phyloP scores from a whole-genome alignment of 2,329 filamentous ascomycete genomes.

The Coleophoma cylindrospora region DNA sequence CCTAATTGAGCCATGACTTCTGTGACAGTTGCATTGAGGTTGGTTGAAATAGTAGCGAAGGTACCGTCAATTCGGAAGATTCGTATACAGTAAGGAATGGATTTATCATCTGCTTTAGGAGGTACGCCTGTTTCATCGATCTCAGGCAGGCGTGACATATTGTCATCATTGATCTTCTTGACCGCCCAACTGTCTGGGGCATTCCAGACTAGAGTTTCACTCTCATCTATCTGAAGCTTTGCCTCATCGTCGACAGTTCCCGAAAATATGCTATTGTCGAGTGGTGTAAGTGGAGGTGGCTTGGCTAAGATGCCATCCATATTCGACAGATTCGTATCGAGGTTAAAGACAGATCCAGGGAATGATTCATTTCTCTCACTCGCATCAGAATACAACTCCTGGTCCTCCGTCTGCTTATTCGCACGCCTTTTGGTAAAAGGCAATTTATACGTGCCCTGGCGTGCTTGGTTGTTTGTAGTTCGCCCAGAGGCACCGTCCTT shows the following conservation, averaged over 20 bases:
- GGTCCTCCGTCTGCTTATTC: conserved; percentile 42
- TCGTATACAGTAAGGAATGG: conserved; percentile 80
- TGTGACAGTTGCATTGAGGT: conserved; percentile 75
- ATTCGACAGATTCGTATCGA: conserved; percentile 84
- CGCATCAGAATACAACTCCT: conserved; percentile 42
- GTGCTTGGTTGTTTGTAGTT: conserved; percentile 3
- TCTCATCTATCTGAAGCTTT: conserved; percentile 20
- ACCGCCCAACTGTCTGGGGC: conserved; percentile 97
- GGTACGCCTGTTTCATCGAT: conserved; percentile 64
- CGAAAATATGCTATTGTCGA: conserved; percentile 49
- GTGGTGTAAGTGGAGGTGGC: conserved; percentile 65
- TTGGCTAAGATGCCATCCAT: conserved; percentile 88
- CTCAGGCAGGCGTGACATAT: conserved; percentile 49
- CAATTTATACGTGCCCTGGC: conserved; percentile 40
- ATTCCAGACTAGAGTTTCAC: conserved; percentile 65
- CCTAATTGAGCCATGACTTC: conserved; percentile 88
- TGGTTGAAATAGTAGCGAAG: conserved; percentile 85
- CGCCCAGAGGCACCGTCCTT: conserved; percentile 10
- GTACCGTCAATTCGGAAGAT: conserved; percentile 93
- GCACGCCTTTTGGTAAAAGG: conserved; percentile 56
- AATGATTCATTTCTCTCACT: conserved; percentile 11
- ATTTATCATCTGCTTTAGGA: conserved; percentile 69
- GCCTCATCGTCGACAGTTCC: conserved; percentile 38
- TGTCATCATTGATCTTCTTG: conserved; percentile 65
- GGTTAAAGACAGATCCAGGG: conserved; percentile 57